Base-by-base conservation (phyloP, 495 filamentous ascomycete genomes). In the Terfezia boudieri region DNA sequence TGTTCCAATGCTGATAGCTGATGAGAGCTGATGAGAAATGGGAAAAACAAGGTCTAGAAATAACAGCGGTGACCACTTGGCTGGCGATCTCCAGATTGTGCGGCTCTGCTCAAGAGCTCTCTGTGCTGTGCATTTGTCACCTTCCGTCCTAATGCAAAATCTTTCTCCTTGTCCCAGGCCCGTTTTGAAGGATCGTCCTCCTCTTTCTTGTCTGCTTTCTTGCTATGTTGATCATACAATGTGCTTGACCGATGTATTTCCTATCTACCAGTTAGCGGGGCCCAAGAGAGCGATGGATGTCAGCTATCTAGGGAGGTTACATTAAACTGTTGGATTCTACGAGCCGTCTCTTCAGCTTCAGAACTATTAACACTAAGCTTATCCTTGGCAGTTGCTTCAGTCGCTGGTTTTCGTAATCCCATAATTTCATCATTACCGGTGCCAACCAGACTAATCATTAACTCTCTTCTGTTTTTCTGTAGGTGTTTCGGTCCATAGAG, bases 101-200 rank as follows among this genome's bases (percentile, higher is more conserved):
- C 76, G 9, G 89, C 85, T 60, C 78, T 78, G 49, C 78, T 81
- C 50, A 96, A 58, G 74, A 98, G 70, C 63, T 95, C 82, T 56
- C 74, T 79, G 58, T 80, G 79, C 72, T 93, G 77, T 17, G 75
- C 68, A 60, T 79, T 68, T n/a, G 79, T 80, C 43, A 95, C 75
- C 64, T 76, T 79, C 3, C 78, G 76, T 10, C 81, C 80, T 9
- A 81, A 71, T 50, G 76, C 81, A 74, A 98, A 90, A 67, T 98
- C 90, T 72, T 95, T 98, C 69, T 98, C 87, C 49, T 76, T 73
- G 69, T 95, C 86, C 71, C 95, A 98, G 9, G 78, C 81, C 57
- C 90, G 72, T 66, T 77, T 77, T 62, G 84, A 92, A 22, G 90
- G 90, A 66, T 98, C 88, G 70, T 98, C 89, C 35, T 90, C 85